A percentile compares a stretch with the other conserved stretches of the same genome.
Evolutionary conservation across 345 rosid species (phyloP).

Genomic region (Cochlearia excelsa): DNA sequence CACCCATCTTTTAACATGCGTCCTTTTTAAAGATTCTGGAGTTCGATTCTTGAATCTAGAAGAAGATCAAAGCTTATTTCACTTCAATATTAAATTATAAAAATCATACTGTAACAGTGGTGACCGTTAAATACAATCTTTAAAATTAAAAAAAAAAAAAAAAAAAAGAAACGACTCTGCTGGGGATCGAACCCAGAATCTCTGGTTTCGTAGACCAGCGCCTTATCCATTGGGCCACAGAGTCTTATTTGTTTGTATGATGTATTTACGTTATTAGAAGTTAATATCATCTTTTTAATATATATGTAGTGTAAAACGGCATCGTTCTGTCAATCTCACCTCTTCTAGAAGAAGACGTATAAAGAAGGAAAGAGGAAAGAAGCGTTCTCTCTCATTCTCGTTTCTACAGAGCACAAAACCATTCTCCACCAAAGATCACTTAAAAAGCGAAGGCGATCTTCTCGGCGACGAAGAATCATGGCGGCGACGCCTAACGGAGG

Average conservation of each 20-base stretch:
- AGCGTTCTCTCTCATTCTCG: background rate
- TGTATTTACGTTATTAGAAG: too few species aligned
- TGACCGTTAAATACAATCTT: too few species aligned
- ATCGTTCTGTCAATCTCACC: too few species aligned
- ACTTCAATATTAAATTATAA: too few species aligned
- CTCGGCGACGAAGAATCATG: constrained; percentile 34
- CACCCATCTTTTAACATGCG: too few species aligned
- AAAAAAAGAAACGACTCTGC: constrained; percentile 47
- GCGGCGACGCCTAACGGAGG: constrained; percentile 39
- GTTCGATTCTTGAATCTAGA: too few species aligned
- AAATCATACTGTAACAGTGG: too few species aligned
- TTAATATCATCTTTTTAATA: too few species aligned
- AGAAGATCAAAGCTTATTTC: too few species aligned
- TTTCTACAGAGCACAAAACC: constrained; percentile 11
- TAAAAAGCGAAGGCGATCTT: constrained; percentile 22
- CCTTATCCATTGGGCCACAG: constrained; percentile 71
- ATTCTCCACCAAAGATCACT: background rate
- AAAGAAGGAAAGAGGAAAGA: background rate
- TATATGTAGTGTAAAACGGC: too few species aligned
- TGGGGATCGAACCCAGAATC: constrained; percentile 93
- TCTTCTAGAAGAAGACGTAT: constrained; percentile 19
- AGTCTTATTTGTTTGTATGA: background rate
- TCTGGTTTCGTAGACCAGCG: constrained; percentile 96
- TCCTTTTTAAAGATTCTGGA: too few species aligned
- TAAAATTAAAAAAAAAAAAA: too few species aligned